phyloP scores from a whole-genome alignment of 1,139 yeast species.

The Hyphopichia fennica region DNA sequence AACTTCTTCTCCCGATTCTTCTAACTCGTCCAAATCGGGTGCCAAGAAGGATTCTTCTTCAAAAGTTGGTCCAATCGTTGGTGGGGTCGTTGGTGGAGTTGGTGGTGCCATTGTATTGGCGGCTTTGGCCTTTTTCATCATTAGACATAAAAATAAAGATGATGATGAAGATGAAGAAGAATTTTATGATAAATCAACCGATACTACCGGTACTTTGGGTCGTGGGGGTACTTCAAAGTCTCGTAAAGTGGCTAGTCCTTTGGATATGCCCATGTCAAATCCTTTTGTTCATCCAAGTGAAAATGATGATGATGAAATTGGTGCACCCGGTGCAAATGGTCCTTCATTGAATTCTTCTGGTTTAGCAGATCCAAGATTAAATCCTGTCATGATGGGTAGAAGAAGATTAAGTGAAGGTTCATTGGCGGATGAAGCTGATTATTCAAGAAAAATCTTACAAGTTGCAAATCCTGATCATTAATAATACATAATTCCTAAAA shows the following conservation, averaged over 20 bases:
- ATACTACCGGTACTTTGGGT: slow-evolving; percentile 14
- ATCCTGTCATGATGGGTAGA: slow-evolving; percentile 71
- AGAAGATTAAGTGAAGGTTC: slow-evolving; percentile 74
- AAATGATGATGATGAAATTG: slow-evolving; percentile 34
- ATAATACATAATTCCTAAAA: not conserved
- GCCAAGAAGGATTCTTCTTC: slow-evolving; percentile 7
- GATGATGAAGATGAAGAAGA: slow-evolving; percentile 53
- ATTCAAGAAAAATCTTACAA: slow-evolving; percentile 67
- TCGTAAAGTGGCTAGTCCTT: slow-evolving; percentile 20
- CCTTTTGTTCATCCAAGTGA: slow-evolving; percentile 63
- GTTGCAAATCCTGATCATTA: slow-evolving; percentile 68
- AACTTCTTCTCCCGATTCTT: slow-evolving; percentile 6
- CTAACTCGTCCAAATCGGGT: not conserved
- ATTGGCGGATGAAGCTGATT: slow-evolving; percentile 77
- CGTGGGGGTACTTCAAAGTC: slow-evolving; percentile 30
- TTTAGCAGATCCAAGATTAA: slow-evolving; percentile 54
- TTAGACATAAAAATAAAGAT: slow-evolving; percentile 46
- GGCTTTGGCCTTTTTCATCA: slow-evolving; percentile 43
- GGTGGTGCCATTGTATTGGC: slow-evolving; percentile 50
- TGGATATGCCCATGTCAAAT: slow-evolving; percentile 50
- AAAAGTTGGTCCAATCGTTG: slow-evolving; percentile 57
- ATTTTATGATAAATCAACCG: slow-evolving; percentile 36
- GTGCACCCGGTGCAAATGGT: slow-evolving; percentile 17
- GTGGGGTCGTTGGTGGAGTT: slow-evolving; percentile 68
- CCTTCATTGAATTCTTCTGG: slow-evolving; percentile 9